These are phyloP conservation scores for Nowakowskiella sp. DNA, from an alignment of 192 early-diverging fungal species.

Conservation along the genomic window DNA sequence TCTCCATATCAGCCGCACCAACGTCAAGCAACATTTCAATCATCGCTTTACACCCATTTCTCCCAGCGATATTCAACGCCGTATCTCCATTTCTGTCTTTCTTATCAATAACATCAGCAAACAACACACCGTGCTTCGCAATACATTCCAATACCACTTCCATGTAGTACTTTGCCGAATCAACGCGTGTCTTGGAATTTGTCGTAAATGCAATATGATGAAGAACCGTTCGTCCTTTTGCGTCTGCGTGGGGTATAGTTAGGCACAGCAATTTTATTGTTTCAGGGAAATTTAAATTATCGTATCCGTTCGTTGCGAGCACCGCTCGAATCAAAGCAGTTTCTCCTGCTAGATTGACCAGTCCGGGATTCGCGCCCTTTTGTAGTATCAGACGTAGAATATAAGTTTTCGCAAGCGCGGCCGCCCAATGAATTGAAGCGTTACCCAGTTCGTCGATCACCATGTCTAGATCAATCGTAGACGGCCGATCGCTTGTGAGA, in stretches of 20 bases:
- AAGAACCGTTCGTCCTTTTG: constrained; percentile 73
- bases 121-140: constrained; percentile 36
- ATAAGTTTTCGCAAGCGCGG: constrained; percentile 69
- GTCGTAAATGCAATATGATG: constrained; percentile 82
- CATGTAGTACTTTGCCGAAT: constrained; percentile 80
- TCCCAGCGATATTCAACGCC: constrained; percentile 79
- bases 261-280: constrained; percentile 66
- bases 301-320: constrained; percentile 77
- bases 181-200: constrained; percentile 57
- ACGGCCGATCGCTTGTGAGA: constrained; percentile 28
- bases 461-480: constrained; percentile 68
- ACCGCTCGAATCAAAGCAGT: constrained; percentile 84
- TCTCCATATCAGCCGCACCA: constrained; percentile 68
- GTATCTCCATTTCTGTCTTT: constrained; percentile 71
- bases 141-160: constrained; percentile 71
- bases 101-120: constrained; percentile 46
- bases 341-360: constrained; percentile 75
- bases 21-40: constrained; percentile 59
- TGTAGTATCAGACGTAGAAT: constrained; percentile 69
- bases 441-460: constrained; percentile 93
- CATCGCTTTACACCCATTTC: constrained; percentile 68
- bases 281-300: constrained; percentile 67
- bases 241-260: constrained; percentile 68
- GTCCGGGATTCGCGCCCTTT: constrained; percentile 61
- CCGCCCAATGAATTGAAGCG: constrained; percentile 93